These are phyloP conservation scores for Schwanniomyces yamadae DNA, from an alignment of 805 yeast species.

Conservation along the genomic window DNA sequence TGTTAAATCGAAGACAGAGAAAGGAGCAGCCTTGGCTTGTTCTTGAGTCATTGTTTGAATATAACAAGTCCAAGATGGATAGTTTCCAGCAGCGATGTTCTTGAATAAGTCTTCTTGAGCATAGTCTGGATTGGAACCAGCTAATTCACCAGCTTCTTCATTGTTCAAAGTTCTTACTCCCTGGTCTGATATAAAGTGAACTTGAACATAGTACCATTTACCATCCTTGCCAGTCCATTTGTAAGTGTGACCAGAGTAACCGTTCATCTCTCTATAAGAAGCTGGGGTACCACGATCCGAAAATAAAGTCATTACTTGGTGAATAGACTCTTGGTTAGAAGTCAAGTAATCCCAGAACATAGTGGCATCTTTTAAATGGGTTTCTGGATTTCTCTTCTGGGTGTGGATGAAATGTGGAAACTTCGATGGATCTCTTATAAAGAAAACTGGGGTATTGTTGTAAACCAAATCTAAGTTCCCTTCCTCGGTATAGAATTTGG, in stretches of 20 bases:
- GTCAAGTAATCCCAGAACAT: conserved; percentile 85
- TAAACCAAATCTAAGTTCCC: conserved; percentile 84
- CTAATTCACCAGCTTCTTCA: conserved; percentile 66
- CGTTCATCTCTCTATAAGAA: conserved; percentile 74
- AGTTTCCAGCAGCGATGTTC: conserved; percentile 72
- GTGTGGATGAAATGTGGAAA: conserved; percentile 89
- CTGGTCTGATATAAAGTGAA: conserved; percentile 69
- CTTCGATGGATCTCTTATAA: conserved; percentile 80
- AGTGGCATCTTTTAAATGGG: conserved; percentile 75
- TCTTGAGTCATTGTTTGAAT: conserved; percentile 84
- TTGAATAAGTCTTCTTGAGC: conserved; percentile 79
- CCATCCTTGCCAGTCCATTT: conserved; percentile 77
- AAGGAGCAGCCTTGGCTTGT: conserved; percentile 71
- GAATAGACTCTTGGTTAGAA: conserved; percentile 69
- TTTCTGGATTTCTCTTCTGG: conserved; percentile 82
- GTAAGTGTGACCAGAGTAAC: conserved; percentile 82
- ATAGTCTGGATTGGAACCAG: conserved; percentile 80
- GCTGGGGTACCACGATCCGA: conserved; percentile 84
- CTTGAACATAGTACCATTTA: conserved; percentile 77
- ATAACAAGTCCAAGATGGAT: conserved; percentile 83
- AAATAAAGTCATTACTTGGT: conserved; percentile 72
- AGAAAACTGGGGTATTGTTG: conserved; percentile 84
- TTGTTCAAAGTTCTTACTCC: conserved; percentile 51
- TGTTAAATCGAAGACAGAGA: conserved; percentile 86
- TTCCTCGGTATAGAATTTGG: conserved; percentile 78